Evolutionary conservation across 2,329 filamentous ascomycete species (phyloP).

Genomic region (Venturia nashicola): DNA sequence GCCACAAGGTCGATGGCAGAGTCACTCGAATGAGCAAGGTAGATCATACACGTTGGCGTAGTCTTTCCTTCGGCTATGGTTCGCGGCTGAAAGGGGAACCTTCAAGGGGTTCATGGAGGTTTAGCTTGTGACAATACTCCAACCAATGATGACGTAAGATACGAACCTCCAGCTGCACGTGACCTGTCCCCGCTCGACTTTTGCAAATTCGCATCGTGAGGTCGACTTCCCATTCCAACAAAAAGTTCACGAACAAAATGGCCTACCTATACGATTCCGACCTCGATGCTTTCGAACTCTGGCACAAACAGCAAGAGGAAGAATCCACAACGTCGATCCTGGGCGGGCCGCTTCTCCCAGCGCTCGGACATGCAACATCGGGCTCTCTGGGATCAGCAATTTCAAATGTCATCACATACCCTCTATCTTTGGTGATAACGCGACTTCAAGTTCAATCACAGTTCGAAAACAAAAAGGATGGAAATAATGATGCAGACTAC

Average conservation of each 20-base stretch:
- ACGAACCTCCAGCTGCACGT: background rate
- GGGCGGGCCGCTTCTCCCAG: slow-evolving; percentile 46
- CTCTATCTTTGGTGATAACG: slow-evolving; percentile 69
- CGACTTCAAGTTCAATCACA: slow-evolving; percentile 61
- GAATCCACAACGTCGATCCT: slow-evolving; percentile 11
- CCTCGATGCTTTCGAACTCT: slow-evolving; percentile 29
- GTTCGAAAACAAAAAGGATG: slow-evolving; percentile 21
- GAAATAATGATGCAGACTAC: slow-evolving; percentile 37
- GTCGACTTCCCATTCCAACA: background rate
- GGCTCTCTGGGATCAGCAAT: slow-evolving; percentile 68
- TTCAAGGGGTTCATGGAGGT: background rate
- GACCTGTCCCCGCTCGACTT: background rate
- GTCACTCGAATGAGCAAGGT: no score
- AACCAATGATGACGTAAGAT: slow-evolving; percentile 3
- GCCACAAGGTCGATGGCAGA: no score
- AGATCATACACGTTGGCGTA: no score
- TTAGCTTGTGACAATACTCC: background rate
- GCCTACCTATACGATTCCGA: background rate
- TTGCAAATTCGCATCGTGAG: background rate
- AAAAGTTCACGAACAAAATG: background rate
- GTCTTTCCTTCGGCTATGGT: no score
- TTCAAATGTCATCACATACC: slow-evolving; percentile 68
- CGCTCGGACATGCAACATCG: slow-evolving; percentile 69
- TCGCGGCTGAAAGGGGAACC: background rate
- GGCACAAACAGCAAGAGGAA: slow-evolving; percentile 28